These are phyloP conservation scores for Leccinum laetum DNA, from an alignment of 1,284 basidiomycete species.

Conservation along the genomic window DNA sequence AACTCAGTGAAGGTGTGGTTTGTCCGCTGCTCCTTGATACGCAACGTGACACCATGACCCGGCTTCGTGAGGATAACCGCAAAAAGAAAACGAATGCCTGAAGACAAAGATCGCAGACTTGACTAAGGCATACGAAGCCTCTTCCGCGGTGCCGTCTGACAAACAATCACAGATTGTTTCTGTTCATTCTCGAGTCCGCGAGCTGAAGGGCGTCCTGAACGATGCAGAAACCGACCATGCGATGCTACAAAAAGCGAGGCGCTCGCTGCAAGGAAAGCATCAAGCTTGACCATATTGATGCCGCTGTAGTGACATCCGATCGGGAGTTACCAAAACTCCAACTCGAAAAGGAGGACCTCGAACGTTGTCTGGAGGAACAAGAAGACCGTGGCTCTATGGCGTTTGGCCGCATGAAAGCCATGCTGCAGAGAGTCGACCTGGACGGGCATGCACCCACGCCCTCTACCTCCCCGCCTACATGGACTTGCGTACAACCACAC, in stretches of 20 bases:
- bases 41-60: constrained; percentile 72
- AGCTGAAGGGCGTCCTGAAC: constrained; percentile 77
- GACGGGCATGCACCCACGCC: no score
- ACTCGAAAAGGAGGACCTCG: constrained; percentile 78
- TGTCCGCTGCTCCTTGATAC: not conserved
- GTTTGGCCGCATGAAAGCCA: constrained; percentile 71
- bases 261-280: constrained; percentile 40
- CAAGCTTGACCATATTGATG: constrained; percentile 62
- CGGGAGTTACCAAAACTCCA: constrained; percentile 74
- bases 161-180: constrained; percentile 83
- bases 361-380: constrained; percentile 78
- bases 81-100: constrained; percentile 78
- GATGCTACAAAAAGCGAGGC: constrained; percentile 80
- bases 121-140: constrained; percentile 77
- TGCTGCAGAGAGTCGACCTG: no score
- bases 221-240: constrained; percentile 82
- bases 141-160: constrained; percentile 70
- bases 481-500: no score
- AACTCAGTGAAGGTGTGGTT: constrained; percentile 70
- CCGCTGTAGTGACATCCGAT: constrained; percentile 51
- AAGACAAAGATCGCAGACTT: constrained; percentile 80
- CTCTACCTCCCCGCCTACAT: no score
- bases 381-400: constrained; percentile 72
- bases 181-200: constrained; percentile 82
- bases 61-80: constrained; percentile 77